Evolutionary conservation across 192 early-diverging fungal species (phyloP).

Genomic region (Gorgonomyces haynaldii): DNA sequence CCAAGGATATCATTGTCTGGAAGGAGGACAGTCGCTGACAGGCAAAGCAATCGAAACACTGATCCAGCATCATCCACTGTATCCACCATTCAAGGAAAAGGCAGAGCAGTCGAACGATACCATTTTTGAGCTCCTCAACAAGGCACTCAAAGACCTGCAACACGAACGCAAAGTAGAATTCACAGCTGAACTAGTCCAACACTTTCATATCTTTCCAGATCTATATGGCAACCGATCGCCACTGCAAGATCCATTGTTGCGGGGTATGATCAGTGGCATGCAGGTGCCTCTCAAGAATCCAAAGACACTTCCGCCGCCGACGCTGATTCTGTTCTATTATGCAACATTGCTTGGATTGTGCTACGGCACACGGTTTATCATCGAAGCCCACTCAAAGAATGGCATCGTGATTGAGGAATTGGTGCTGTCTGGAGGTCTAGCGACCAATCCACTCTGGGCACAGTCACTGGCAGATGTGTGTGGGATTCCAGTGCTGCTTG

Average conservation of each 20-base stretch:
- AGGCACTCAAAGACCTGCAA: conserved; percentile 19
- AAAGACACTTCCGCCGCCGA: conserved; percentile 17
- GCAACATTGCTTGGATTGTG: conserved; percentile 50
- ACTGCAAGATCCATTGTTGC: conserved; percentile 47
- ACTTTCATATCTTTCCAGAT: conserved; percentile 62
- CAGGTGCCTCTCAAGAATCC: conserved; percentile 5
- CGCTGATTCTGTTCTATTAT: conserved; percentile 39
- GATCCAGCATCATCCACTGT: conserved; percentile 45
- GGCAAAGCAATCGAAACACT: conserved; percentile 56
- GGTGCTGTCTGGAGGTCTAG: conserved; percentile 56
- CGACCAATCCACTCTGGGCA: conserved; percentile 49
- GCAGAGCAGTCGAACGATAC: conserved; percentile 8
- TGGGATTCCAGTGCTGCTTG: conserved; percentile 38
- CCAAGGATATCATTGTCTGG: conserved; percentile 41
- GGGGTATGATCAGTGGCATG: conserved; percentile 46
- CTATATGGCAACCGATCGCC: conserved; percentile 68
- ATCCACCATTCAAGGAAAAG: conserved; percentile 14
- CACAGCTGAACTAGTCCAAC: conserved; percentile 7
- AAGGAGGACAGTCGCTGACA: conserved; percentile 66
- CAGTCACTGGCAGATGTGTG: conserved; percentile 47
- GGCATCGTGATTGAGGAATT: conserved; percentile 45
- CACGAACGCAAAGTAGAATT: conserved; percentile 7
- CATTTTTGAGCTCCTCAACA: conserved; percentile 44
- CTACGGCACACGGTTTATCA: conserved; percentile 52
- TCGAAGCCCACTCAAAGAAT: conserved; percentile 31